phyloP scores from a whole-genome alignment of 805 yeast species.

The Suhomyces faveliae region DNA sequence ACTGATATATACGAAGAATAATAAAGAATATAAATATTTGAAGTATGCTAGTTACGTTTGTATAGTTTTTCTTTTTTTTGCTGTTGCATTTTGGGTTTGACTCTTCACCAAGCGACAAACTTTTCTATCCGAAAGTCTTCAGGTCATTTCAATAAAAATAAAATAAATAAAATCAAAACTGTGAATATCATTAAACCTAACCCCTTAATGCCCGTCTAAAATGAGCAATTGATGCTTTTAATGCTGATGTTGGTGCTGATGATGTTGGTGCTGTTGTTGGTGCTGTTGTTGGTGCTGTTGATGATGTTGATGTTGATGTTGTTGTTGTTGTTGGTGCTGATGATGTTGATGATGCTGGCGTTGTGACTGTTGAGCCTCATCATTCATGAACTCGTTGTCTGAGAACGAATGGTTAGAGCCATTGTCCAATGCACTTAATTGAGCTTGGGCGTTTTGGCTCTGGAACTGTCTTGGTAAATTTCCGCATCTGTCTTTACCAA shows the following conservation, averaged over 20 bases:
- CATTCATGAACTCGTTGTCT: constrained; percentile 23
- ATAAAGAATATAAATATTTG: constrained; percentile 3
- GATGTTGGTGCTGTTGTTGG: constrained; percentile 2
- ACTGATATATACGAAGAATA: constrained; percentile 6
- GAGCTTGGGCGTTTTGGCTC: constrained; percentile 7
- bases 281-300: constrained; percentile 6
- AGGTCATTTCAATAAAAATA: background rate
- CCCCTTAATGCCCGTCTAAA: constrained; percentile 1
- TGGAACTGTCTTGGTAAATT: constrained; percentile 80
- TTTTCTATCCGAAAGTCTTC: background rate
- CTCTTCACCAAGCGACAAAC: background rate
- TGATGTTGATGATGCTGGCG: constrained; percentile 8
- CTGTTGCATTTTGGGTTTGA: background rate
- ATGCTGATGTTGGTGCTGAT: background rate
- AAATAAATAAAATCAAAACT: constrained; percentile 2
- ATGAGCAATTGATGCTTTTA: background rate
- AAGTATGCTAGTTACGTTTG: constrained; percentile 5
- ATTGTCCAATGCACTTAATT: constrained; percentile 14
- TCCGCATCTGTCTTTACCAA: constrained; percentile 68
- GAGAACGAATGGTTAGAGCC: constrained; percentile 20
- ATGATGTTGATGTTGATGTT: constrained; percentile 3
- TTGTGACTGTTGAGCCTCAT: constrained; percentile 14
- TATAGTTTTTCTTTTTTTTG: background rate
- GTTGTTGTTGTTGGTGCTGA: constrained; percentile 5
- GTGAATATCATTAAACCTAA: constrained; percentile 3